Conservation (phyloP, 1,139 yeast genomes). For the Zygosaccharomyces pseudobailii region DNA sequence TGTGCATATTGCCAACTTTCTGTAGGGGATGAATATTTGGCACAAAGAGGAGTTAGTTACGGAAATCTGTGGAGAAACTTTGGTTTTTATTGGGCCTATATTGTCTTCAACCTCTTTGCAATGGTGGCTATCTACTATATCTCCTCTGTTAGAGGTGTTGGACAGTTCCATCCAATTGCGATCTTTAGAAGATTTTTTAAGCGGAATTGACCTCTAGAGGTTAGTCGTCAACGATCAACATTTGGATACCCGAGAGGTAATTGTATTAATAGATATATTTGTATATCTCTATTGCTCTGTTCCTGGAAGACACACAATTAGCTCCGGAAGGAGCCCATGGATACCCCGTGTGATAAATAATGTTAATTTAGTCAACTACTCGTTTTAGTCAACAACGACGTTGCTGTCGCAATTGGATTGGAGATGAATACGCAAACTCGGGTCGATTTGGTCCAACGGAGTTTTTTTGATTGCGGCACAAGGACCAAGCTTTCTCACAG, state of each 20-base stretch:
- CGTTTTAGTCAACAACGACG: neutral
- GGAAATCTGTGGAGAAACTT: constrained; percentile 60
- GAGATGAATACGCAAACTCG: neutral
- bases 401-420: neutral
- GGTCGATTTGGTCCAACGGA: neutral
- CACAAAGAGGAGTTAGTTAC: constrained; percentile 42
- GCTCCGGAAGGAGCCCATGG: neutral
- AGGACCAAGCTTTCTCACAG: neutral
- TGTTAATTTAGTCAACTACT: neutral
- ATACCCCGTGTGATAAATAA: neutral
- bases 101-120: constrained; percentile 48
- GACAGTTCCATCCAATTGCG: neutral
- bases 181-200: neutral
- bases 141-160: constrained; percentile 28
- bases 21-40: constrained; percentile 51
- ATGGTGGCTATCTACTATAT: constrained; percentile 43
- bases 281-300: neutral
- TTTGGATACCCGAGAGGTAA: neutral
- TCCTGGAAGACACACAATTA: neutral
- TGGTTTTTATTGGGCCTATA: constrained; percentile 55
- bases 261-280: neutral
- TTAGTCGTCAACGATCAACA: neutral
- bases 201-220: neutral
- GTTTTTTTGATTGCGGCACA: neutral
- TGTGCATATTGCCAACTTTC: constrained; percentile 58